Conservation (phyloP, 2,329 filamentous ascomycete species). For the Lachnellula hyalina region DNA sequence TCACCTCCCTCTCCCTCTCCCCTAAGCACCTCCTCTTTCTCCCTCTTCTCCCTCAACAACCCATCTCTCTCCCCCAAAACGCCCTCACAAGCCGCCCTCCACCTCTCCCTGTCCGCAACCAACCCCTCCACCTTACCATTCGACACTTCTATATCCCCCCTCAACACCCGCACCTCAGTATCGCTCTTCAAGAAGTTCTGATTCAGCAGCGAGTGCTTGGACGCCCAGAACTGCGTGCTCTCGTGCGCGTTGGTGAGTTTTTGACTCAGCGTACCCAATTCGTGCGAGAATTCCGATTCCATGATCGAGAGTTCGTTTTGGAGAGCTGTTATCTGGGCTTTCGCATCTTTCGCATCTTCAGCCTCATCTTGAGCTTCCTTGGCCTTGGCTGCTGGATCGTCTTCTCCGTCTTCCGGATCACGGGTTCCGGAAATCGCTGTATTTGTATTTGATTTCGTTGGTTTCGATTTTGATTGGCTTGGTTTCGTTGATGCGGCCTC, state of each 20-base stretch:
- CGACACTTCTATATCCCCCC: constrained; percentile 43
- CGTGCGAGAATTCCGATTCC: constrained; percentile 48
- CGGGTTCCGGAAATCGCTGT: constrained; percentile 1
- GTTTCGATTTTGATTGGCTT: background rate
- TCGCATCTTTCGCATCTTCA: constrained; percentile 41
- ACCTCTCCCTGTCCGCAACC: constrained; percentile 25
- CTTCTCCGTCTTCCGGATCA: constrained; percentile 10
- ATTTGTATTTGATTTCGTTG: too few species aligned
- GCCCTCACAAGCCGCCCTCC: too few species aligned
- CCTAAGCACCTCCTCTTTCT: constrained; percentile 32
- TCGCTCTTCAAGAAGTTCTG: constrained; percentile 48
- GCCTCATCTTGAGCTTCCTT: too few species aligned
- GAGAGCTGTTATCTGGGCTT: constrained; percentile 43
- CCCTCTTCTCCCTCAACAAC: constrained; percentile 31
- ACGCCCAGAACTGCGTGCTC: constrained; percentile 52
- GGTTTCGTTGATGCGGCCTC: constrained; percentile 17
- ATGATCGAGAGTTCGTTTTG: constrained; percentile 48
- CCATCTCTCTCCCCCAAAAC: constrained; percentile 23
- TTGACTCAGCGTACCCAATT: constrained; percentile 48
- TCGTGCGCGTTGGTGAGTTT: constrained; percentile 43
- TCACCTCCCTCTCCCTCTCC: constrained; percentile 52
- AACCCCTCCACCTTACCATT: constrained; percentile 33
- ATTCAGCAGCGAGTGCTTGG: constrained; percentile 48
- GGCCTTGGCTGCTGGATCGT: background rate
- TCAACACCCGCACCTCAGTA: constrained; percentile 47